phyloP scores from a whole-genome alignment of 768 basidiomycete species.

The Phaffia australis region DNA sequence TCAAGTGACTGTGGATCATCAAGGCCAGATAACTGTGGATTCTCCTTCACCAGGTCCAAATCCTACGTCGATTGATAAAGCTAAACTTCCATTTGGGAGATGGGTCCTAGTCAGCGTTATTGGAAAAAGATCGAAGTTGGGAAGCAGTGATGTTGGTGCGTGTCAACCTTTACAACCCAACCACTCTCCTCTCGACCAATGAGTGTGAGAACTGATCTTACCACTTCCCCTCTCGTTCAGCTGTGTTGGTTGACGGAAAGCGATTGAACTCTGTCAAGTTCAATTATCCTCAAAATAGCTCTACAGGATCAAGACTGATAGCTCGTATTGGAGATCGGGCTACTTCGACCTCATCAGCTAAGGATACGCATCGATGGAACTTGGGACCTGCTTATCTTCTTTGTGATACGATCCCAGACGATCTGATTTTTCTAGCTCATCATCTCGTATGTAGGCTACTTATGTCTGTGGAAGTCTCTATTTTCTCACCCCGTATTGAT shows the following conservation, averaged over 20 bases:
- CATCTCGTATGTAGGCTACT: constrained; percentile 43
- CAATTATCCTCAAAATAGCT: constrained; percentile 3
- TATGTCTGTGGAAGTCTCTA: no score
- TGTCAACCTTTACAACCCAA: neutral
- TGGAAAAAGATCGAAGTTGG: constrained; percentile 3
- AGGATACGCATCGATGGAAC: constrained; percentile 17
- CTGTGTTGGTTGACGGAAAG: constrained; percentile 39
- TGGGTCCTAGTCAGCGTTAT: constrained; percentile 20
- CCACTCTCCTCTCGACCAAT: no score
- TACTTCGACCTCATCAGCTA: constrained; percentile 48
- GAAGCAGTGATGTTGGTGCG: constrained; percentile 10
- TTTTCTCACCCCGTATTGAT: neutral
- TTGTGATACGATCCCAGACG: constrained; percentile 41
- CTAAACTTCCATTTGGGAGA: constrained; percentile 1
- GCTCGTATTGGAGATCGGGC: constrained; percentile 56
- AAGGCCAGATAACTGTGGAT: constrained; percentile 22
- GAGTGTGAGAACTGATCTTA: neutral
- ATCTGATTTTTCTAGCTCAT: constrained; percentile 61
- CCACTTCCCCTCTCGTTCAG: constrained; percentile 44
- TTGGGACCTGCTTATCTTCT: constrained; percentile 28
- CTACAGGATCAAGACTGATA: neutral
- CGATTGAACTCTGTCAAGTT: constrained; percentile 9
- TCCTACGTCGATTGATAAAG: neutral
- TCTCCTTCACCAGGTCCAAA: neutral
- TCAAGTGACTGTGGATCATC: constrained; percentile 19